These are phyloP conservation scores for Lentinula raphanica DNA, from an alignment of 768 basidiomycete genomes.

Conservation along the genomic window DNA sequence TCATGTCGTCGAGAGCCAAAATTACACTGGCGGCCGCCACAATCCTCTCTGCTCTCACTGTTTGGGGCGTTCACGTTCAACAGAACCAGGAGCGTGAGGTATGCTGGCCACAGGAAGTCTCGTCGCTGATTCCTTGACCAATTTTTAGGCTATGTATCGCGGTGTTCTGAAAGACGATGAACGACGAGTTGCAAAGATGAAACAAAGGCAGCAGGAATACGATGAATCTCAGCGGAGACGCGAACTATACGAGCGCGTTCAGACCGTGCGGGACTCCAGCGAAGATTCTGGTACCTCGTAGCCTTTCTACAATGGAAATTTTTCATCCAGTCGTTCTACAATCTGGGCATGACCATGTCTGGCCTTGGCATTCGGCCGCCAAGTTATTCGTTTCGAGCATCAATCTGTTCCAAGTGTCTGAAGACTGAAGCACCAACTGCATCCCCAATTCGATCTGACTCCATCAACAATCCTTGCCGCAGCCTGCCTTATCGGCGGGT, in stretches of 20 bases:
- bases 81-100: conserved; percentile 83
- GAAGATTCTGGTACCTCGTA: neutral
- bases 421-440: too few species aligned
- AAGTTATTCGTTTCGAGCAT: too few species aligned
- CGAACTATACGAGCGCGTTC: conserved; percentile 56
- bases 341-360: too few species aligned
- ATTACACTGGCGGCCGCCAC: conserved; percentile 67
- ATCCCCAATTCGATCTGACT: too few species aligned
- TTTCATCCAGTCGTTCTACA: neutral
- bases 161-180: conserved; percentile 89
- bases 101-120: conserved; percentile 11
- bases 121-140: conserved; percentile 7
- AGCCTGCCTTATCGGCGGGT: too few species aligned
- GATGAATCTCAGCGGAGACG: conserved; percentile 59
- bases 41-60: conserved; percentile 56
- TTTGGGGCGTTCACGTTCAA: conserved; percentile 88
- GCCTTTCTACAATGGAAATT: neutral
- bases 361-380: too few species aligned
- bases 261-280: conserved; percentile 25
- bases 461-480: too few species aligned
- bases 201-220: conserved; percentile 56
- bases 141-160: conserved; percentile 76
- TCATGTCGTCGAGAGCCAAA: conserved; percentile 63
- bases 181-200: conserved; percentile 67
- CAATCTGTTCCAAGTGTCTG: too few species aligned